Evolutionary conservation across 306 rosid genomes (phyloP), one percentile per base, ranked within the genome.

Genomic region (Quercus robur): DNA sequence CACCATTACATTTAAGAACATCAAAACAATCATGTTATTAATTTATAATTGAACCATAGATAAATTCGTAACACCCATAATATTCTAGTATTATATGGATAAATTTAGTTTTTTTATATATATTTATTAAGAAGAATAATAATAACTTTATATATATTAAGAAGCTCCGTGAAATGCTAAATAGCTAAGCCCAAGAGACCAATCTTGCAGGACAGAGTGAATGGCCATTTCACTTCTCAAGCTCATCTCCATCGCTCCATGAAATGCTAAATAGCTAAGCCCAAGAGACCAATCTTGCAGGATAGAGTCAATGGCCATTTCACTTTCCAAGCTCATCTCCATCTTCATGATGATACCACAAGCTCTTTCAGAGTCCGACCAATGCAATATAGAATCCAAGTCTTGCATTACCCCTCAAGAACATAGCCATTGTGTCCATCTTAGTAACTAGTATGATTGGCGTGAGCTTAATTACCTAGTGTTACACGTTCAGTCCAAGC

Each of bases 401-500:
- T 30, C 75, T 6, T 93, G 97, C 85, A 4, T 28, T 77, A 25
- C 81, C 85, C 0, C 92, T 90, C 2, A 93, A 90, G 80, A 54
- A 88, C 84, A 86, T 93, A 35, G 91, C 92, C 51, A 85, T 93
- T 5, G 77, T 81, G 38, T 6, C 97, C 17, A 90, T 93, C 11
- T 83, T 93, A 12, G 31, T 82, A 2, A 84, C 94, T 0, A 93
- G 97, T 79, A 67, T 93, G 78, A 82, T 90, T 15, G 94, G 97
- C 0, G 88, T 91, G 18, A 17, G 78, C 33, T 77, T 86, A 3
- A 30, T 30, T 31, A 0, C 92, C 97, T 0, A 89, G 85, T 11
- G 20, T 86, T 38, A 77, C 91, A 2, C 88, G 90, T 20, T 81
- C 86, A 3, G 30, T 91, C 35, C 88, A 88, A 0, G 85, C 90